These are phyloP conservation scores for Penicillium sp. DNA, from an alignment of 2,329 filamentous ascomycete species.

Conservation along the genomic window DNA sequence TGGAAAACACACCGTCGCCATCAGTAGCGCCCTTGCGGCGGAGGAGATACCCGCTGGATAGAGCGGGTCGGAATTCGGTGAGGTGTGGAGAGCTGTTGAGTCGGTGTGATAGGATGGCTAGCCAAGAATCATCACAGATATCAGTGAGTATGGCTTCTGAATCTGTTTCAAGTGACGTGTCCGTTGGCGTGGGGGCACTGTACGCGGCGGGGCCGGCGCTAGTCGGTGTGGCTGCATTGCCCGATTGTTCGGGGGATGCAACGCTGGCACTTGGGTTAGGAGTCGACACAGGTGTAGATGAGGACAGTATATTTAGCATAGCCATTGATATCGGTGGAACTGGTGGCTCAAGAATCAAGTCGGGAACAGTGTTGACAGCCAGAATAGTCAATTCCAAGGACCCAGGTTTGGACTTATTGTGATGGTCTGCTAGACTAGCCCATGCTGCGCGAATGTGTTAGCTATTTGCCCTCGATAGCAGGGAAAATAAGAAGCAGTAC, in stretches of 20 bases:
- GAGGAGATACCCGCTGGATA: constrained; percentile 49
- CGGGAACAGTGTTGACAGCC: constrained; percentile 35
- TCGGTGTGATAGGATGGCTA: constrained; percentile 53
- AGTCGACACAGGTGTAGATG: constrained; percentile 41
- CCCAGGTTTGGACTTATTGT: constrained; percentile 35
- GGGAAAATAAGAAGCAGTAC: constrained; percentile 28
- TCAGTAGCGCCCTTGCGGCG: constrained; percentile 44
- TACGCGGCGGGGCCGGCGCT: constrained; percentile 34
- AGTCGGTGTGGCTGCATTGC: constrained; percentile 39
- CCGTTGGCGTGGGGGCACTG: constrained; percentile 37
- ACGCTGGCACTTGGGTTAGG: constrained; percentile 36
- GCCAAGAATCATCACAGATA: constrained; percentile 60
- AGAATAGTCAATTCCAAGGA: constrained; percentile 40
- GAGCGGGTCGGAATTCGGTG: constrained; percentile 42
- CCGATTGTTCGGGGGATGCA: constrained; percentile 44
- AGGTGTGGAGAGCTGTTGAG: constrained; percentile 43
- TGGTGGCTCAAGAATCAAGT: constrained; percentile 36
- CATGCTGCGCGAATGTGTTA: constrained; percentile 35
- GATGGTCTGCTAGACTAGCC: constrained; percentile 37
- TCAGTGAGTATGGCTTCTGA: constrained; percentile 58
- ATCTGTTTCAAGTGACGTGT: constrained; percentile 46
- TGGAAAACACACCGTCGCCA: constrained; percentile 41
- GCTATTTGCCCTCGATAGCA: background rate
- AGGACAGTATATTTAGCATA: constrained; percentile 32
- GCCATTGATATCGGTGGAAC: constrained; percentile 33